phyloP scores from a whole-genome alignment of 371 early-diverging fungal genomes.

The Lichtheimia ramosa region DNA sequence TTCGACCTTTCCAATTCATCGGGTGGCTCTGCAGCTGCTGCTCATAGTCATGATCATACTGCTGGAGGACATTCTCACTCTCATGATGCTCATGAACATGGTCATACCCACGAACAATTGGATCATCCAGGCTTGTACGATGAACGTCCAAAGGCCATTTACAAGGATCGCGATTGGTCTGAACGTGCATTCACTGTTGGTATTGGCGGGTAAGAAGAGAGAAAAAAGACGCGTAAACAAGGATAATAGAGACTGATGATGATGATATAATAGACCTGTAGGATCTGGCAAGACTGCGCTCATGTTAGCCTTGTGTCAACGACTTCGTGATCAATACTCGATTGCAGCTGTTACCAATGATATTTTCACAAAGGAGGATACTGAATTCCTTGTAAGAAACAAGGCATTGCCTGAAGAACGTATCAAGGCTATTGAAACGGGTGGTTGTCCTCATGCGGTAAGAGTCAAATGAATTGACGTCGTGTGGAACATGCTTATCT shows the following conservation, averaged over 20 bases:
- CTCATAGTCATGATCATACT: slow-evolving; percentile 33
- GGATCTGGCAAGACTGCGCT: slow-evolving; percentile 95
- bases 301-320: slow-evolving; percentile 86
- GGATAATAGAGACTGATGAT: background rate
- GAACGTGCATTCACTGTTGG: slow-evolving; percentile 95
- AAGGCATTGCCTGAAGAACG: slow-evolving; percentile 85
- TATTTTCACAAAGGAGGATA: slow-evolving; percentile 89
- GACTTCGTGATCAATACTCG: slow-evolving; percentile 75
- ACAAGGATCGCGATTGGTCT: slow-evolving; percentile 78
- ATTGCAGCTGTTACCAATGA: slow-evolving; percentile 89
- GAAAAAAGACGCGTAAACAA: background rate
- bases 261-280: slow-evolving; percentile 66
- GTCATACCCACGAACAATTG: slow-evolving; percentile 81
- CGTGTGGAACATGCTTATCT: slow-evolving; percentile 7
- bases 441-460: slow-evolving; percentile 95
- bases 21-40: slow-evolving; percentile 11
- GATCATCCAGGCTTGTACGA: slow-evolving; percentile 85
- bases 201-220: slow-evolving; percentile 79
- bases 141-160: slow-evolving; percentile 74
- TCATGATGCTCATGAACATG: slow-evolving; percentile 50
- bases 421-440: slow-evolving; percentile 91
- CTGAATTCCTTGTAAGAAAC: slow-evolving; percentile 88
- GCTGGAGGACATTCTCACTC: slow-evolving; percentile 29
- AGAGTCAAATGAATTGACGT: slow-evolving; percentile 7
- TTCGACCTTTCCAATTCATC: slow-evolving; percentile 28